Percentiles rank a stretch among this genome's conserved stretches.
Evolutionary conservation across 257 asterid species (phyloP).

Genomic region (Petunia axillaris): DNA sequence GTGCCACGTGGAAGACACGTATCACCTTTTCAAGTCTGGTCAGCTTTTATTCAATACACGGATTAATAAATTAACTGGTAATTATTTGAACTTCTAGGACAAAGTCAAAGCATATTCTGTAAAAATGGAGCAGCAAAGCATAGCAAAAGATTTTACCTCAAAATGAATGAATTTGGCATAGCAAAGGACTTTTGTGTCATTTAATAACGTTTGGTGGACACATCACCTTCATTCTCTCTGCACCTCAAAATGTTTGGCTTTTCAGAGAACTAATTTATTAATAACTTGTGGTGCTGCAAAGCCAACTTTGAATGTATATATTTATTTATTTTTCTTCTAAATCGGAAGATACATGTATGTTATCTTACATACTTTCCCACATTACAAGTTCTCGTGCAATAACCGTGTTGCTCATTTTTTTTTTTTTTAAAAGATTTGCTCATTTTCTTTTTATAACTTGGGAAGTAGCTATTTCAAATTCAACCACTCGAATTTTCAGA

Average conservation of each 20-base stretch:
- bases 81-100: too few relatives aligned
- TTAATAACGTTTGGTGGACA: too few relatives aligned
- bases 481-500: background rate
- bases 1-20: too few relatives aligned
- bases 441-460: background rate
- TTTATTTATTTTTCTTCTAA: background rate
- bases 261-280: background rate
- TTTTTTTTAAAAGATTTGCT: background rate
- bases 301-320: background rate
- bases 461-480: background rate
- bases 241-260: background rate
- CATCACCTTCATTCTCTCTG: too few relatives aligned
- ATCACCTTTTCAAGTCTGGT: too few relatives aligned
- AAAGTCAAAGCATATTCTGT: too few relatives aligned
- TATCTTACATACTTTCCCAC: background rate
- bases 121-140: too few relatives aligned
- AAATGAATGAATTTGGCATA: too few relatives aligned
- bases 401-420: background rate
- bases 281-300: background rate
- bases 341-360: background rate
- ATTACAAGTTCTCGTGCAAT: background rate
- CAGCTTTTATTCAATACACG: too few relatives aligned
- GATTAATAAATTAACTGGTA: too few relatives aligned
- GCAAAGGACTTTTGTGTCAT: too few relatives aligned
- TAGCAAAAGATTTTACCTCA: too few relatives aligned